A percentile compares a stretch with the other conserved stretches of the same genome.
These are phyloP conservation scores for Rhizopogon vulgaris DNA, from an alignment of 768 basidiomycete genomes.

Conservation along the genomic window DNA sequence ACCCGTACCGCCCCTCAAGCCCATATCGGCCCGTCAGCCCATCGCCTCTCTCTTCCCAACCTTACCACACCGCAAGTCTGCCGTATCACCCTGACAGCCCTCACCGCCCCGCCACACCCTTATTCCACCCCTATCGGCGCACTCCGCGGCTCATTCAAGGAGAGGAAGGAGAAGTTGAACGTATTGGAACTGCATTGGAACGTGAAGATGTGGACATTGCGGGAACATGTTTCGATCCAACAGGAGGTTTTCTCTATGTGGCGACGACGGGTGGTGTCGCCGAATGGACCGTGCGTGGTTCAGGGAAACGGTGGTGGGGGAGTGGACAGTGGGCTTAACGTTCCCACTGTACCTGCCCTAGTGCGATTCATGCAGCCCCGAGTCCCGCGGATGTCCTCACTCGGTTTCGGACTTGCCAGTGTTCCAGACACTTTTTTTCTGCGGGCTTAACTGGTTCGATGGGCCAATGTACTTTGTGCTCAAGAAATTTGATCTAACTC, in stretches of 20 bases:
- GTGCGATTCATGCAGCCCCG: not conserved
- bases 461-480: not conserved
- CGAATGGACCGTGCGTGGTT: conserved; percentile 71
- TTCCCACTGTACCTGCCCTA: not conserved
- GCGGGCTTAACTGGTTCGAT: not conserved
- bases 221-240: conserved; percentile 69
- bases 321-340: conserved; percentile 35
- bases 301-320: conserved; percentile 71
- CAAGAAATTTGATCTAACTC: not conserved
- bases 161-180: not conserved
- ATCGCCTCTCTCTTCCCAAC: conserved; percentile 13
- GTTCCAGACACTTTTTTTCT: not conserved
- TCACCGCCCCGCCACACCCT: not conserved
- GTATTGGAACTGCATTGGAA: not conserved
- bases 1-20: not conserved
- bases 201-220: conserved; percentile 45
- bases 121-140: not conserved
- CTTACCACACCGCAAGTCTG: not conserved
- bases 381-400: not conserved
- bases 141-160: not conserved
- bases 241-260: conserved; percentile 61
- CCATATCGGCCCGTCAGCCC: conserved; percentile 22
- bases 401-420: not conserved
- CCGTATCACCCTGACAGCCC: conserved; percentile 8
- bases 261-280: conserved; percentile 60